Base-by-base conservation (phyloP, 31 red algal species). In the Odonthalia washingtoniensis region DNA sequence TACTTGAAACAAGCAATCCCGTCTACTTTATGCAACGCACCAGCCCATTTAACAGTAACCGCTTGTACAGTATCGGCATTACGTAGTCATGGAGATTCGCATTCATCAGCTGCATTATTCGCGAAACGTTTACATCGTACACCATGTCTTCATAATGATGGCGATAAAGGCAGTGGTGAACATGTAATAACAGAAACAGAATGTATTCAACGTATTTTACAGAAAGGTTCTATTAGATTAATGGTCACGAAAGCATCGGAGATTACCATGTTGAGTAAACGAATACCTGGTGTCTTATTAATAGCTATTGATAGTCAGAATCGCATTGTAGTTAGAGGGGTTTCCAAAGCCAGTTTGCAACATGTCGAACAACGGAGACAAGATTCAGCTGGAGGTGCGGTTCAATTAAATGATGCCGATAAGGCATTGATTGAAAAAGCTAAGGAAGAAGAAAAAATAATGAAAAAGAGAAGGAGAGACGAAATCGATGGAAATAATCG, bases 1-100 rank as follows among this genome's bases (percentile, higher is more conserved):
- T 93, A 79, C 68, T 77, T 97, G 31, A 90, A 93, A 45, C 81
- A 93, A 45, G 34, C 87, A 18, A 46, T 96, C 21, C 85, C 89
- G 0, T 62, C 35, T 35, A 62, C 92, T 33, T 62, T 96, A 4
- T n/a, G n/a, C n/a, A 82, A 66, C 27, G 67, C 77, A 5, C n/a
- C 79, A 17, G 74, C 88, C 2, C 77, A 84, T 40, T 78, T 78
- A 35, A 83, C 88, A 1, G 84, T 91, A 40, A 95, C 93, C 33
- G 46, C 42, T 17, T 94, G 92, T 65, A 77, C 89, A 70, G 65
- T 94, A 30, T 61, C 57, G 3, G 85, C 86, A 73, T 75, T 94
- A 4, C 81, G 86, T 74, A 40, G 44, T 4, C 73, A 77, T 24
- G 86, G 92, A 37, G 74, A 89, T 37, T 61, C 46, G 14, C 80